These are phyloP conservation scores for Barnettozyma botsteinii DNA, from an alignment of 805 yeast genomes.

Conservation along the genomic window DNA sequence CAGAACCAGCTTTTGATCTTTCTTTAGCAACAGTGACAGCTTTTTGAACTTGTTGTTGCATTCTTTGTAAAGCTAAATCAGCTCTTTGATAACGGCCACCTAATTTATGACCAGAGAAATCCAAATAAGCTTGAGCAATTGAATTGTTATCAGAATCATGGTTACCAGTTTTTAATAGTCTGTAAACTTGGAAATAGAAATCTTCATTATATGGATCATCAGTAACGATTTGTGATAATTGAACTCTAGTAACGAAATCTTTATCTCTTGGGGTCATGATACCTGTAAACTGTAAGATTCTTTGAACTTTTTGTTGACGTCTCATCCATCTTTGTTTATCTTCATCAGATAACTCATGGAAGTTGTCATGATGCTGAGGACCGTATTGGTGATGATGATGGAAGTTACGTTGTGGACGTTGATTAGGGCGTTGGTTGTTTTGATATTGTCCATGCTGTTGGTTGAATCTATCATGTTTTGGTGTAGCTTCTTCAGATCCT, in stretches of 20 bases:
- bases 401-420: slow-evolving; percentile 16
- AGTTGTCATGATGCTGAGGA: slow-evolving; percentile 26
- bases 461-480: slow-evolving; percentile 18
- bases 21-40: slow-evolving; percentile 95
- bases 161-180: slow-evolving; percentile 55
- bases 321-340: slow-evolving; percentile 61
- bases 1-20: slow-evolving; percentile 56
- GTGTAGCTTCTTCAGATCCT: slow-evolving; percentile 37
- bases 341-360: slow-evolving; percentile 53
- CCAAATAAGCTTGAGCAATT: slow-evolving; percentile 89
- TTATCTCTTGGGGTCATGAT: slow-evolving; percentile 97
- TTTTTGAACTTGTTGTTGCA: slow-evolving; percentile 96
- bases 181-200: slow-evolving; percentile 89
- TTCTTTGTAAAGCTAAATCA: slow-evolving; percentile 87
- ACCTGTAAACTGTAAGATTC: slow-evolving; percentile 79
- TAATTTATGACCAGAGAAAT: slow-evolving; percentile 84
- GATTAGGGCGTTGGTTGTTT: slow-evolving; percentile 18
- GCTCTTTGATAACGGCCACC: slow-evolving; percentile 83
- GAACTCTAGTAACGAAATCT: slow-evolving; percentile 91
- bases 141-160: slow-evolving; percentile 53
- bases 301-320: slow-evolving; percentile 69
- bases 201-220: slow-evolving; percentile 97
- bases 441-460: slow-evolving; percentile 17
- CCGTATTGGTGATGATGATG: slow-evolving; percentile 24
- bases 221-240: slow-evolving; percentile 90